Conservation (phyloP, 2,329 filamentous ascomycete genomes). For the Dothideomycetes sp. region DNA sequence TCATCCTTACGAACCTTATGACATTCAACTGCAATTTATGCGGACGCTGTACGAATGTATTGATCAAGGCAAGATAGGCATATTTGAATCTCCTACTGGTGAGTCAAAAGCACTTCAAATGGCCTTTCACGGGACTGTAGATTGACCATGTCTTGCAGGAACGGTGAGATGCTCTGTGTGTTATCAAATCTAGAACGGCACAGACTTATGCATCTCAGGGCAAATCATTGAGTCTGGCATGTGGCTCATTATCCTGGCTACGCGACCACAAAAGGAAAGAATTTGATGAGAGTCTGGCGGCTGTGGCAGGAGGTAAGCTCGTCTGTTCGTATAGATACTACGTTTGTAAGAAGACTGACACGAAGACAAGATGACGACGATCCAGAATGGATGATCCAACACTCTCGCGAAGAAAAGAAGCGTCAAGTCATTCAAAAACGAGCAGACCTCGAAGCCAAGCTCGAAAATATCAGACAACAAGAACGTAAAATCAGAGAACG, state of each 20-base stretch:
- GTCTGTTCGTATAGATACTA: too few relatives aligned
- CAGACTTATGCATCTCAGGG: conserved; percentile 38
- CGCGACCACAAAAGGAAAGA: conserved; percentile 62
- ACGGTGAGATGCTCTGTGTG: conserved; percentile 1
- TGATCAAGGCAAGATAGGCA: conserved; percentile 69
- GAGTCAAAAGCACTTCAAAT: conserved; percentile 30
- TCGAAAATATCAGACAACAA: conserved; percentile 53
- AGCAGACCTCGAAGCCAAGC: conserved; percentile 63
- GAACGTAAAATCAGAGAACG: conserved; percentile 52
- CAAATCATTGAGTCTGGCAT: conserved; percentile 87
- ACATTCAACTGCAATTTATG: conserved; percentile 86
- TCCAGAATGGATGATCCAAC: conserved; percentile 75
- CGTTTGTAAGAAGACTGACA: too few relatives aligned
- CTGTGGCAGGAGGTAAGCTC: conserved; percentile 34
- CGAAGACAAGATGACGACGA: conserved; percentile 52
- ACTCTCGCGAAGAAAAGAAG: conserved; percentile 59
- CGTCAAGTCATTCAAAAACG: conserved; percentile 57
- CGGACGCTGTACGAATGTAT: conserved; percentile 69
- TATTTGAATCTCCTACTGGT: conserved; percentile 90
- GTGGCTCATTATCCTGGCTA: conserved; percentile 83
- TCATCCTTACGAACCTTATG: conserved; percentile 80
- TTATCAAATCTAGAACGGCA: conserved; percentile 28
- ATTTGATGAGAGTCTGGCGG: conserved; percentile 46
- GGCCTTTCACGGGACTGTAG: not conserved
- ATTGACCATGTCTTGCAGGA: not conserved